These are phyloP conservation scores for Rusavskia elegans DNA, from an alignment of 495 filamentous ascomycete genomes.

Conservation along the genomic window DNA sequence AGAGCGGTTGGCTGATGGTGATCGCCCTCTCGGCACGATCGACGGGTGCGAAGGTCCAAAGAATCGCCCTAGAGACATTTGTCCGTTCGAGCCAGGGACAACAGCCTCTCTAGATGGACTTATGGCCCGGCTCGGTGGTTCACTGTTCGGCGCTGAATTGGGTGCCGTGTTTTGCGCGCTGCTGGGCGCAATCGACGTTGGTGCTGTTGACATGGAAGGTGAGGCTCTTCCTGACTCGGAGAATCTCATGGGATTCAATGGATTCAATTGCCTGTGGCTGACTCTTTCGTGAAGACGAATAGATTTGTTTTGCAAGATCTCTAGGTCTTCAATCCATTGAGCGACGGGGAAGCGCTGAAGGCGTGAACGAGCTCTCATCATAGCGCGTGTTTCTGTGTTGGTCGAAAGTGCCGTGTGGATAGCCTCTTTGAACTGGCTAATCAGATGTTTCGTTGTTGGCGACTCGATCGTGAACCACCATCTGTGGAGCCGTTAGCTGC, in stretches of 20 bases:
- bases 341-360: conserved; percentile 63
- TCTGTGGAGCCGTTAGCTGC: too few relatives aligned
- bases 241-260: not conserved
- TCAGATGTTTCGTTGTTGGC: conserved; percentile 48
- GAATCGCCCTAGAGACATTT: not conserved
- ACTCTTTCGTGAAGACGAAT: conserved; percentile 15
- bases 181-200: not conserved
- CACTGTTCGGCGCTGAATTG: not conserved
- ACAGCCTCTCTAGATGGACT: not conserved
- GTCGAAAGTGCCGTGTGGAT: conserved; percentile 51
- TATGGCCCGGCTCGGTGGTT: not conserved
- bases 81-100: not conserved
- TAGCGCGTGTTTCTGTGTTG: conserved; percentile 36
- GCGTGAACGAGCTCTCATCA: conserved; percentile 62
- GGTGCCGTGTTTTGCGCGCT: not conserved
- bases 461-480: conserved; percentile 58
- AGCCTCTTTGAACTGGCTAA: conserved; percentile 56
- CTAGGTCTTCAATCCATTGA: conserved; percentile 49
- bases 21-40: too few relatives aligned
- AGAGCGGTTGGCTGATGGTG: not conserved
- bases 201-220: not conserved
- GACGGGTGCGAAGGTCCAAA: not conserved
- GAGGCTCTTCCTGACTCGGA: not conserved
- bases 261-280: not conserved
- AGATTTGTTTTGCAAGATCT: conserved; percentile 41